These are phyloP conservation scores for Quercus variabilis DNA, from an alignment of 306 rosid species.

Conservation along the genomic window DNA sequence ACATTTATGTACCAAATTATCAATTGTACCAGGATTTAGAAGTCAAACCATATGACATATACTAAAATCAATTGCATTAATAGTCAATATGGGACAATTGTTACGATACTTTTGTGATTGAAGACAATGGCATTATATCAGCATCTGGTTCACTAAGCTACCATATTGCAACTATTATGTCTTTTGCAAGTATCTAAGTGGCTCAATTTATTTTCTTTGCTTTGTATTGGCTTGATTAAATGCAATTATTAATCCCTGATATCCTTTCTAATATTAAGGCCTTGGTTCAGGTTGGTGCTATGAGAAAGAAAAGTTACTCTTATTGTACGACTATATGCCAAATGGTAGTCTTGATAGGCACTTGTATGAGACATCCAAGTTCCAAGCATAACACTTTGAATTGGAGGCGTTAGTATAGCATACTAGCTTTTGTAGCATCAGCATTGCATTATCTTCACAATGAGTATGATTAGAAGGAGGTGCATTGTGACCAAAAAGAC, in stretches of 20 bases:
- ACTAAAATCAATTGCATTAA: no score
- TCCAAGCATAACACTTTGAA: slow-evolving; percentile 12
- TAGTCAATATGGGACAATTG: no score
- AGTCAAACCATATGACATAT: no score
- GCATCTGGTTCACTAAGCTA: no score
- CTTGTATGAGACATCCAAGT: slow-evolving; percentile 19
- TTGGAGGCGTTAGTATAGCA: slow-evolving; percentile 33
- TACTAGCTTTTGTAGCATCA: slow-evolving; percentile 43
- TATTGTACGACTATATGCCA: slow-evolving; percentile 49
- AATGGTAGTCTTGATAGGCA: slow-evolving; percentile 48
- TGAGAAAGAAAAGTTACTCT: slow-evolving; percentile 44
- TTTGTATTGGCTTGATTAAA: not conserved
- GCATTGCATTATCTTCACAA: slow-evolving; percentile 49
- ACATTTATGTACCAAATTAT: no score
- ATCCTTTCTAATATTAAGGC: not conserved
- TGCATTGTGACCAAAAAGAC: slow-evolving; percentile 11
- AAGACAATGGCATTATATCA: no score
- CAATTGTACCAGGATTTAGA: no score
- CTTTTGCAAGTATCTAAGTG: no score
- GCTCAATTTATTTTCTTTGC: not conserved
- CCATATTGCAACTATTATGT: no score
- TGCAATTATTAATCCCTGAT: not conserved
- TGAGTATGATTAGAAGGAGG: slow-evolving; percentile 40
- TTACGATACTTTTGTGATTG: no score
- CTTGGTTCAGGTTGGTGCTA: slow-evolving; percentile 45